A percentile compares a stretch with the other conserved stretches of the same genome.
Evolutionary conservation across 2,329 filamentous ascomycete species (phyloP).

Genomic region (Fusarium sp.): DNA sequence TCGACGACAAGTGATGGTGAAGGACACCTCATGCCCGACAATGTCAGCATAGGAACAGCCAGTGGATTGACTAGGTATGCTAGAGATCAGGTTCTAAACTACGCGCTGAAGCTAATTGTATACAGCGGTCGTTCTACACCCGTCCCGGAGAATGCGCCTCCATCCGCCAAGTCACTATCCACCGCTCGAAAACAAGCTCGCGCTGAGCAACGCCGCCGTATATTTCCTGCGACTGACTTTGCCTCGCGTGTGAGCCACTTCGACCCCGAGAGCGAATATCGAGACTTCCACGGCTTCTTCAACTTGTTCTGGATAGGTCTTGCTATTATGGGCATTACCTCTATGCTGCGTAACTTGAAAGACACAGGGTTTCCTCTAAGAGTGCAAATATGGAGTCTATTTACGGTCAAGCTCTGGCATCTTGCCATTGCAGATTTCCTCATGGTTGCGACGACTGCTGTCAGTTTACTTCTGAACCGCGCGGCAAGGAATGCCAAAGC

Average conservation of each 20-base stretch:
- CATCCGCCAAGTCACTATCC: slow-evolving; percentile 87
- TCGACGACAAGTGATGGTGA: slow-evolving; percentile 50
- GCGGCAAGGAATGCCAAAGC: slow-evolving; percentile 66
- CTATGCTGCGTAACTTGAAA: slow-evolving; percentile 91
- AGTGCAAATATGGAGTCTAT: slow-evolving; percentile 87
- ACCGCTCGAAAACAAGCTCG: slow-evolving; percentile 85
- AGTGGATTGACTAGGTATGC: slow-evolving; percentile 61
- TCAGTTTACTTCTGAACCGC: slow-evolving; percentile 79
- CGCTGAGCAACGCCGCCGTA: slow-evolving; percentile 80
- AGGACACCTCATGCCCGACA: slow-evolving; percentile 51
- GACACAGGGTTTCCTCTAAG: slow-evolving; percentile 90
- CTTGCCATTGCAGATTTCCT: slow-evolving; percentile 83
- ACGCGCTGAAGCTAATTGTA: slow-evolving; percentile 13
- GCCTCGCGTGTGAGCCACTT: slow-evolving; percentile 93
- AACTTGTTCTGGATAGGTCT: slow-evolving; percentile 98
- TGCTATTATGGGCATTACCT: slow-evolving; percentile 95
- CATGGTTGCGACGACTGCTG: slow-evolving; percentile 82
- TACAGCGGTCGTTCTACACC: slow-evolving; percentile 84
- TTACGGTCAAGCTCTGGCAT: slow-evolving; percentile 90
- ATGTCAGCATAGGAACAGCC: slow-evolving; percentile 42
- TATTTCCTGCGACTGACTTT: slow-evolving; percentile 95
- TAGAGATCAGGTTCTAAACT: not conserved
- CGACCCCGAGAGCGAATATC: slow-evolving; percentile 90
- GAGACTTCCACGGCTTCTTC: slow-evolving; percentile 97
- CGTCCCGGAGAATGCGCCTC: slow-evolving; percentile 88